Evolutionary conservation across 2,329 filamentous ascomycete genomes (phyloP).

Genomic region (Pseudogymnoascus verrucosus): DNA sequence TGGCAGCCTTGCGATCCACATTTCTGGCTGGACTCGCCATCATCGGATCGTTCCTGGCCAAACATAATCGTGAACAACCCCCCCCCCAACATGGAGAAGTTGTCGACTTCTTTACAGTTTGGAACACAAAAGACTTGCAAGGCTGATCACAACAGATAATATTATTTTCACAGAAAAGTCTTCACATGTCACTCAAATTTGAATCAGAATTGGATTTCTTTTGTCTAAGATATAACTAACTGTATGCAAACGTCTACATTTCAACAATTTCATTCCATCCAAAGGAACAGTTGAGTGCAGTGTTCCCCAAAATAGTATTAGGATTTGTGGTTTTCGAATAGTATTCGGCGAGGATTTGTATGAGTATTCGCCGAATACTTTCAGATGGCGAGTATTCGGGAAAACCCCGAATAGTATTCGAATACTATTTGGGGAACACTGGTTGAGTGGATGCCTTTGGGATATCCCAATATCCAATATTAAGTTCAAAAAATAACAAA

Average conservation of each 20-base stretch:
- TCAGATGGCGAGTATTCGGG: too few relatives aligned
- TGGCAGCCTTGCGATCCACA: slow-evolving; percentile 7
- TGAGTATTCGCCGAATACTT: too few relatives aligned
- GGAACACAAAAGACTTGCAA: neutral
- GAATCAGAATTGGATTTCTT: neutral
- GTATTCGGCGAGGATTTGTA: too few relatives aligned
- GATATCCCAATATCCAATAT: neutral
- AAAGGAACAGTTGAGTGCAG: neutral
- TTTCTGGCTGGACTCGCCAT: neutral
- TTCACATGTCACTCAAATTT: neutral
- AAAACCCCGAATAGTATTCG: too few relatives aligned
- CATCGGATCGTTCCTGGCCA: neutral
- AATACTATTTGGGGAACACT: too few relatives aligned
- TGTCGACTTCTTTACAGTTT: neutral
- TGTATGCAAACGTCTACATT: neutral
- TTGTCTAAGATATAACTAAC: neutral
- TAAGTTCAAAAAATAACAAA: neutral
- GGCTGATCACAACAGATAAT: neutral
- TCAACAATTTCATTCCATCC: neutral
- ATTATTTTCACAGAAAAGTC: neutral
- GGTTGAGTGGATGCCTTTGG: neutral
- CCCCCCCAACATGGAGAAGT: neutral
- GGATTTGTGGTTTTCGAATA: too few relatives aligned
- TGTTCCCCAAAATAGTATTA: too few relatives aligned
- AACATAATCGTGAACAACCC: neutral